Evolutionary conservation across 2,329 filamentous ascomycete genomes (phyloP).

Genomic region (Coniochaeta ligniaria): DNA sequence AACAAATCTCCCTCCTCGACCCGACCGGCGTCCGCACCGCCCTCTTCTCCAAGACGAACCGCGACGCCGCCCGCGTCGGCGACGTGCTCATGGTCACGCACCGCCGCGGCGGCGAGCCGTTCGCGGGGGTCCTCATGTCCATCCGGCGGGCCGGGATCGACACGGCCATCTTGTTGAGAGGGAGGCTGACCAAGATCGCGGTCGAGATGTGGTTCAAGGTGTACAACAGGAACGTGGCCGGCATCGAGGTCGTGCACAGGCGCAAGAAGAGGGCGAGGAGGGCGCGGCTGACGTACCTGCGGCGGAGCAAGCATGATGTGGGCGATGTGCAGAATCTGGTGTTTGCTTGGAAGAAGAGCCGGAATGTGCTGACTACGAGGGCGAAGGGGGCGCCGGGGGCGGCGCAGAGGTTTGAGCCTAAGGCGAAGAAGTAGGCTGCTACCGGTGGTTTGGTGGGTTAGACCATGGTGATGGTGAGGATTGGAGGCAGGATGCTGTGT

Average conservation of each 20-base stretch:
- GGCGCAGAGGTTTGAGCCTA: conserved; percentile 12
- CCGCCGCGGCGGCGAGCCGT: conserved; percentile 73
- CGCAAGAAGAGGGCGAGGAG: conserved; percentile 77
- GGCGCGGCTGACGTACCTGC: conserved; percentile 85
- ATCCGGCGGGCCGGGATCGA: conserved; percentile 85
- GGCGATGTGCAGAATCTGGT: conserved; percentile 80
- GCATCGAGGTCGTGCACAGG: conserved; percentile 90
- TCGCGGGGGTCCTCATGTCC: conserved; percentile 80
- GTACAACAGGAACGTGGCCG: conserved; percentile 81
- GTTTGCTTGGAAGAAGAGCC: conserved; percentile 42
- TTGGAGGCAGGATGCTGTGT: neutral
- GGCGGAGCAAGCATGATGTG: conserved; percentile 79
- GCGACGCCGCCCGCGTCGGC: conserved; percentile 73
- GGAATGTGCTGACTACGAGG: conserved; percentile 29
- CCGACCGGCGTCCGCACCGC: conserved; percentile 74
- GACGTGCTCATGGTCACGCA: conserved; percentile 89
- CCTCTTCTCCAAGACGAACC: conserved; percentile 72
- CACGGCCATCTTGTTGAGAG: conserved; percentile 78
- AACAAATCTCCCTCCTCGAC: conserved; percentile 71
- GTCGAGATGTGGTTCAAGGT: conserved; percentile 99
- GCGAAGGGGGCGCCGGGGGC: conserved; percentile 8
- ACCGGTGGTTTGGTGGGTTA: neutral
- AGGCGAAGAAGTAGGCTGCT: neutral
- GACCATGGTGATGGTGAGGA: neutral
- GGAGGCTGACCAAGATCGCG: conserved; percentile 76